Evolutionary conservation across 176 grass and related monocot genomes (phyloP).

Genomic region (Oryza longistaminata): DNA sequence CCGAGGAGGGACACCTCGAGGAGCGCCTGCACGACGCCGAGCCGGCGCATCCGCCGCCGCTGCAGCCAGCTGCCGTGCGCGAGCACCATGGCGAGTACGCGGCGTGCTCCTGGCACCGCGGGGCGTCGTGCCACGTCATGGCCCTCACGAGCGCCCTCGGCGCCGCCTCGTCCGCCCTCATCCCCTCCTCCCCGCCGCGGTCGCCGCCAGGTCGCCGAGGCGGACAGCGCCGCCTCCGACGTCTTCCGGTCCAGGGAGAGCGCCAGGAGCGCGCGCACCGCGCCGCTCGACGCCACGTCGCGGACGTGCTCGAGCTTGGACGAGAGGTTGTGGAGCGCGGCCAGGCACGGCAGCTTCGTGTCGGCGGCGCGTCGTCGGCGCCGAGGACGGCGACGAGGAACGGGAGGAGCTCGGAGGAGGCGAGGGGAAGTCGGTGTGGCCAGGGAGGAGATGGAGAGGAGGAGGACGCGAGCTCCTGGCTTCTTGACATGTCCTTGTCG

Average conservation of each 20-base stretch:
- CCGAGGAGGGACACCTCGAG: slow-evolving; percentile 69
- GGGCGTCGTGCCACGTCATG: slow-evolving; percentile 51
- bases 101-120: slow-evolving; percentile 68
- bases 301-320: slow-evolving; percentile 66
- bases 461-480: slow-evolving; percentile 51
- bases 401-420: slow-evolving; percentile 53
- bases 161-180: slow-evolving; percentile 50
- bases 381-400: slow-evolving; percentile 49
- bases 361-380: slow-evolving; percentile 28
- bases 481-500: slow-evolving; percentile 36
- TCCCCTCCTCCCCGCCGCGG: slow-evolving; percentile 36
- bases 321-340: slow-evolving; percentile 69
- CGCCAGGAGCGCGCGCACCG: slow-evolving; percentile 49
- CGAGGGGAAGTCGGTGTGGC: slow-evolving; percentile 65
- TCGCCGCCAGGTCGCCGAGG: slow-evolving; percentile 61
- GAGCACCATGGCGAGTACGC: slow-evolving; percentile 77
- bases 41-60: slow-evolving; percentile 38
- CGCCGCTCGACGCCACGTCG: slow-evolving; percentile 54
- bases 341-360: slow-evolving; percentile 54
- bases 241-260: slow-evolving; percentile 12
- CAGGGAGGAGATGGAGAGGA: slow-evolving; percentile 72
- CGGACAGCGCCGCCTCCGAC: slow-evolving; percentile 51
- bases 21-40: slow-evolving; percentile 63
- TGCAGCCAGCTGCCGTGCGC: slow-evolving; percentile 44
- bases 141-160: slow-evolving; percentile 53